phyloP scores from a whole-genome alignment of 768 basidiomycete genomes.

The Mycena belliarum region DNA sequence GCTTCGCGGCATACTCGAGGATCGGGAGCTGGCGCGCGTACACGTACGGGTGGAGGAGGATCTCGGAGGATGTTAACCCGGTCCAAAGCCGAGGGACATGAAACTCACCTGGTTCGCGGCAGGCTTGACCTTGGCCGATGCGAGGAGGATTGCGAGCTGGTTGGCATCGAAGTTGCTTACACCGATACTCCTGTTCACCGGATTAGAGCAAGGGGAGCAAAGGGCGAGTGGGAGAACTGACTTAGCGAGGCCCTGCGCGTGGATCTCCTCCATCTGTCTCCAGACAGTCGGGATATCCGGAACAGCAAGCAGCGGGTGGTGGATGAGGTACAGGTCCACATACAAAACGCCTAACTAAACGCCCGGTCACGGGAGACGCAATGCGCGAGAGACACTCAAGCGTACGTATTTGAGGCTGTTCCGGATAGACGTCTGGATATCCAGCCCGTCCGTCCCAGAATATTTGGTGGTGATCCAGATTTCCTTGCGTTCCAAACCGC shows the following conservation, averaged over 20 bases:
- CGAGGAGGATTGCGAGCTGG: slow-evolving; percentile 55
- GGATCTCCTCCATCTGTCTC: slow-evolving; percentile 62
- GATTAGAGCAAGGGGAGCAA: neutral
- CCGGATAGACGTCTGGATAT: slow-evolving; percentile 54
- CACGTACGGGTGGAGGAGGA: slow-evolving; percentile 72
- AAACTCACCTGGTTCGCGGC: slow-evolving; percentile 63
- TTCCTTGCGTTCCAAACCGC: slow-evolving; percentile 55
- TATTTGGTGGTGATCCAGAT: slow-evolving; percentile 71
- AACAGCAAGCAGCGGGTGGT: slow-evolving; percentile 51
- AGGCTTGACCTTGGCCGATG: slow-evolving; percentile 60
- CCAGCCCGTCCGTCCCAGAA: slow-evolving; percentile 50
- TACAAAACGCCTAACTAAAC: slow-evolving; percentile 60
- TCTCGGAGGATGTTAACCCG: slow-evolving; percentile 36
- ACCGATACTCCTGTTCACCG: slow-evolving; percentile 58
- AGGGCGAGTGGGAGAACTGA: slow-evolving; percentile 25
- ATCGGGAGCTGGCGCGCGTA: slow-evolving; percentile 52
- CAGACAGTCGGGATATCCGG: slow-evolving; percentile 65
- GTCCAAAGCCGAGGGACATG: neutral
- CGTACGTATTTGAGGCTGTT: slow-evolving; percentile 59
- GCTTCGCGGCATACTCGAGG: slow-evolving; percentile 54
- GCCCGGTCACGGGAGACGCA: neutral
- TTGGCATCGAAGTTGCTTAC: slow-evolving; percentile 67
- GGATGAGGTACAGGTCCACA: slow-evolving; percentile 74
- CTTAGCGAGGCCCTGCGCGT: slow-evolving; percentile 60
- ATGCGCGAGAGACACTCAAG: too few relatives aligned